These are phyloP conservation scores for Mycena citricolor DNA, from an alignment of 1,284 basidiomycete genomes.

Conservation along the genomic window DNA sequence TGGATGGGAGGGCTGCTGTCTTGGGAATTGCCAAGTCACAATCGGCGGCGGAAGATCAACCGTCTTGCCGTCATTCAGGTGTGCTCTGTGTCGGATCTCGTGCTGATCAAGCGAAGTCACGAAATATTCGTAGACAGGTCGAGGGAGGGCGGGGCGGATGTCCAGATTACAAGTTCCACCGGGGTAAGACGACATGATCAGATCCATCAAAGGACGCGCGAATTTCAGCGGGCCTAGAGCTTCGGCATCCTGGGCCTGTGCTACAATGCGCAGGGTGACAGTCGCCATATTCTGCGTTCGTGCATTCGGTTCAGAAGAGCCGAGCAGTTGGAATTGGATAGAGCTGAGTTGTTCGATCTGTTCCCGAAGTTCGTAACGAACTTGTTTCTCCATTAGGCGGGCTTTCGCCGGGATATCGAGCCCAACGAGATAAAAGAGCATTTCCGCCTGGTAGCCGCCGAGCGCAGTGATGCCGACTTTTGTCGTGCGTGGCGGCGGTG, in stretches of 20 bases:
- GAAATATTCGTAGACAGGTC: constrained; percentile 18
- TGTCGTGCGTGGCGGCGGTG: constrained; percentile 26
- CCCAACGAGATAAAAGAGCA: constrained; percentile 23
- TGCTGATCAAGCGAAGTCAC: constrained; percentile 14
- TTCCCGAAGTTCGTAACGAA: constrained; percentile 14
- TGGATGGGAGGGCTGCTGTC: constrained; percentile 15
- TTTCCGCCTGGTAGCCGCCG: constrained; percentile 26
- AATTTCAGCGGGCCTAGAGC: constrained; percentile 9
- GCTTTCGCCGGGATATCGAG: constrained; percentile 24
- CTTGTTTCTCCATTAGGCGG: constrained; percentile 22
- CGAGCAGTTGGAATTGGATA: constrained; percentile 20
- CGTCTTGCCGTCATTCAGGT: constrained; percentile 11
- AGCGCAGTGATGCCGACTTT: constrained; percentile 25
- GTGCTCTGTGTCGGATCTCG: constrained; percentile 14
- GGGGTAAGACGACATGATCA: constrained; percentile 18
- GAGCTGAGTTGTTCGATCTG: constrained; percentile 14
- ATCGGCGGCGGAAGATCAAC: constrained; percentile 19
- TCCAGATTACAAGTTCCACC: constrained; percentile 19
- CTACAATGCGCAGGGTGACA: constrained; percentile 19
- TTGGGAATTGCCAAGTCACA: constrained; percentile 17
- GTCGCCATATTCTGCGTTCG: constrained; percentile 13
- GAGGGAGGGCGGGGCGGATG: constrained; percentile 8
- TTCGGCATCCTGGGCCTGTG: constrained; percentile 13
- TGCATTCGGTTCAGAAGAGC: constrained; percentile 7
- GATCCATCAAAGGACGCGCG: constrained; percentile 16